Evolutionary conservation across 2,329 filamentous ascomycete species (phyloP), one percentile per base, ranked within the genome.

Genomic region (Neoscytalidium dimidiatum): DNA sequence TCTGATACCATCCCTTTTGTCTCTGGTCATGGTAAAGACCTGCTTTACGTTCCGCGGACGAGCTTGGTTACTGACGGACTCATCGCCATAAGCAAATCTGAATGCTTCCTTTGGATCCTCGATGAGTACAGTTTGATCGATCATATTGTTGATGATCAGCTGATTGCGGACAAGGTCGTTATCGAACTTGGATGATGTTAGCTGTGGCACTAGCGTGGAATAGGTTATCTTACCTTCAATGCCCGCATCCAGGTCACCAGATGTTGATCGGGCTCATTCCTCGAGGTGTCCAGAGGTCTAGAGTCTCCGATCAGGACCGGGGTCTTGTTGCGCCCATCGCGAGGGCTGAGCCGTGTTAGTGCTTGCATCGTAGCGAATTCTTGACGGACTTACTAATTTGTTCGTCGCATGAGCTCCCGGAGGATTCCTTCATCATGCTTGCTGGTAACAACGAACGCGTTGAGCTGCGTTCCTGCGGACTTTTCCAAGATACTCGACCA

Each of bases 401-500:
- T 73, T 61, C 80, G 82, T 43, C 84, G 84, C 83, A 96, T 90
- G 69, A 96, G 77, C 2, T 75, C 75, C 17, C 82, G 84, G 3
- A 99, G 81, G 6, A 86, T 83, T n/a, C 83, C 83, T 74, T 92
- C 88, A 73, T 99, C 95, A 13, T 82, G 78, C 71, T 91, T 92
- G 75, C 83, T 92, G 5, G 87, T 89, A 46, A 97, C 94, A 58
- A 96, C 86, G 72, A 98, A 99, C 1, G 86, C 88, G 67, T 88
- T 90, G 33, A 98, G 80, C 0, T 80, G 82, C 3, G 77, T 78
- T n/a, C 92, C 92, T 51, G 97, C 84, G 1, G 86, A 86, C 67
- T 85, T 90, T 74, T 99, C 95, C 14, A 99, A 77, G 48, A 96
- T 88, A 0, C 86, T 85, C 1, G 90, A 90, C 95, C 95, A 99